A percentile compares a stretch with the other conserved stretches of the same genome.
phyloP scores from a whole-genome alignment of 805 yeast genomes.

The Metschnikowia corniflorae region DNA sequence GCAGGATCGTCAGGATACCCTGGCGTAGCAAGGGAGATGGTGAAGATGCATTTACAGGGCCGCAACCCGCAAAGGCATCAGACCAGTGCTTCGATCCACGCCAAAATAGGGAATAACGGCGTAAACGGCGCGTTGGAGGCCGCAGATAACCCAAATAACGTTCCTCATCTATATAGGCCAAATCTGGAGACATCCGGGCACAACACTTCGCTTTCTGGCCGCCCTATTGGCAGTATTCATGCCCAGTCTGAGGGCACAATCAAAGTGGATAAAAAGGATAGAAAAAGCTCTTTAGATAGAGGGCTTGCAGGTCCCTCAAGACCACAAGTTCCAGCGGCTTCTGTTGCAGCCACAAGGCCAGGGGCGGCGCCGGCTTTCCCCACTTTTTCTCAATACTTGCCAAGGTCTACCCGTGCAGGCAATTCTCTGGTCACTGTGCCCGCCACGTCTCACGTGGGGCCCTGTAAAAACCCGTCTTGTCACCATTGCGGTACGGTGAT shows the following conservation, averaged over 20 bases:
- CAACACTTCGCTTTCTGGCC: background rate
- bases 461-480: slow-evolving; percentile 48
- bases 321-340: background rate
- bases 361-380: background rate
- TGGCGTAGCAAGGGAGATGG: slow-evolving; percentile 63
- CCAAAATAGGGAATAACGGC: background rate
- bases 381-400: background rate
- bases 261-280: background rate
- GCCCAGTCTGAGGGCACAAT: background rate
- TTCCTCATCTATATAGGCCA: background rate
- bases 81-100: slow-evolving; percentile 11
- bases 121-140: background rate
- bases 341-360: background rate
- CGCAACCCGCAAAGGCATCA: slow-evolving; percentile 23
- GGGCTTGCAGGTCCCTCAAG: too few species aligned
- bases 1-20: too few species aligned
- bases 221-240: background rate
- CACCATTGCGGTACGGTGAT: slow-evolving; percentile 66
- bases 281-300: background rate
- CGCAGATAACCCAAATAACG: background rate
- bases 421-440: slow-evolving; percentile 32
- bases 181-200: background rate
- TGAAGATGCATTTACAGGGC: slow-evolving; percentile 44
- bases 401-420: background rate
- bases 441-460: slow-evolving; percentile 37